A percentile compares a stretch with the other conserved stretches of the same genome.
Conservation (phyloP, 768 basidiomycete genomes). For the Lepiota subincarnata region DNA sequence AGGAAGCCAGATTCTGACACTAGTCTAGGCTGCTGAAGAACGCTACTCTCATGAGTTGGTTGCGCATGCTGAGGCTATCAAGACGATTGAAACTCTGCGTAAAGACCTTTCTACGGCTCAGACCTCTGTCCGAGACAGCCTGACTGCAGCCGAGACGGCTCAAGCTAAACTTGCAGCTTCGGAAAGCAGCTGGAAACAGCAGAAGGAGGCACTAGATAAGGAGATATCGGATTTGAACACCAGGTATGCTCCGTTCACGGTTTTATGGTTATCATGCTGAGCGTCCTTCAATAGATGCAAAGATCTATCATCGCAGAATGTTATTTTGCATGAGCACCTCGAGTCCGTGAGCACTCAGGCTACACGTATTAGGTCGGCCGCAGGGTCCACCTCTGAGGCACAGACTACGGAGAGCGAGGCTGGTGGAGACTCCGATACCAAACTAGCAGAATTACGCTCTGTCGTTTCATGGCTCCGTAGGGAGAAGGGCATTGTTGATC, state of each 20-base stretch:
- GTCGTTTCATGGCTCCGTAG: conserved; percentile 81
- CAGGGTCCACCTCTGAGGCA: conserved; percentile 25
- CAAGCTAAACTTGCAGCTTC: conserved; percentile 66
- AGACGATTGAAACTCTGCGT: conserved; percentile 59
- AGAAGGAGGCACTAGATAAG: conserved; percentile 72
- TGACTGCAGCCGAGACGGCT: conserved; percentile 67
- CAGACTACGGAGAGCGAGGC: conserved; percentile 39
- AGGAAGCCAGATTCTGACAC: neutral
- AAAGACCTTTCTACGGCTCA: conserved; percentile 55
- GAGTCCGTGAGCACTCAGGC: conserved; percentile 83
- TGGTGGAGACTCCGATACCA: conserved; percentile 52
- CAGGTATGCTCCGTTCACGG: conserved; percentile 41
- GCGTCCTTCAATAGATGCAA: conserved; percentile 44
- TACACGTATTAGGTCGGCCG: conserved; percentile 70
- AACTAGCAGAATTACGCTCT: conserved; percentile 69
- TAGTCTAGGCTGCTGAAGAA: conserved; percentile 64
- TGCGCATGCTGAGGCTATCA: conserved; percentile 82
- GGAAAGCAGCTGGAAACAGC: conserved; percentile 76
- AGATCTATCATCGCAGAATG: conserved; percentile 74
- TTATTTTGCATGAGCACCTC: conserved; percentile 75
- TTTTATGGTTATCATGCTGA: neutral
- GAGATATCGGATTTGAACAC: conserved; percentile 69
- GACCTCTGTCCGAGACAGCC: conserved; percentile 50
- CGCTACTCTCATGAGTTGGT: conserved; percentile 80
- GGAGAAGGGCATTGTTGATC: conserved; percentile 90